Conservation (phyloP, 139 green algal species). For the Chlamydomonas schloesseri region DNA sequence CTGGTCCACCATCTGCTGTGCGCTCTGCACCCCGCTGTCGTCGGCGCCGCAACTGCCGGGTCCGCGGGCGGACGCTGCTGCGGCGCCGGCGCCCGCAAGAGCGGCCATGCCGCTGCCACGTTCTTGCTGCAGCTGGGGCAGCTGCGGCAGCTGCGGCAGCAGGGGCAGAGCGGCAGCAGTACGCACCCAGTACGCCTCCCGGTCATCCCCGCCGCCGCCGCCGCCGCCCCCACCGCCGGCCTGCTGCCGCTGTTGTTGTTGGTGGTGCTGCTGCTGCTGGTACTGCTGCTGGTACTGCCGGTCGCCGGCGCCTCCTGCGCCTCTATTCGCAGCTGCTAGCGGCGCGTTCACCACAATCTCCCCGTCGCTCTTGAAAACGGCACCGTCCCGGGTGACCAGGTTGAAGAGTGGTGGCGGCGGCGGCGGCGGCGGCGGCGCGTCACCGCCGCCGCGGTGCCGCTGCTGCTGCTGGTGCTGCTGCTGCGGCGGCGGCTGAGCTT, state of each 20-base stretch:
- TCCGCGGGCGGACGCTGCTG: too few species aligned
- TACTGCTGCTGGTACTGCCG: too few species aligned
- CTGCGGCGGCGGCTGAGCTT: too few species aligned
- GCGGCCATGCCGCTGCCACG: too few species aligned
- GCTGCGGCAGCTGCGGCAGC: not conserved
- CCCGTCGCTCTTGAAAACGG: slow-evolving; percentile 80
- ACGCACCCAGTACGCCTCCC: not conserved
- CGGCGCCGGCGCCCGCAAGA: too few species aligned
- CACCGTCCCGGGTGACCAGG: slow-evolving; percentile 49
- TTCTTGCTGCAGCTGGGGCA: not conserved
- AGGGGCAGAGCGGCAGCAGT: too few species aligned
- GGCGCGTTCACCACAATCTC: slow-evolving; percentile 65
- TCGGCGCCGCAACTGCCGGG: too few species aligned
- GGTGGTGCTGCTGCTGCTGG: not conserved
- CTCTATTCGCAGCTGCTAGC: too few species aligned
- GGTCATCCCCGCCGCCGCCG: not conserved
- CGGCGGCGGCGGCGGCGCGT: too few species aligned
- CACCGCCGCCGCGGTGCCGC: not conserved
- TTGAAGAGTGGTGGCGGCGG: not conserved
- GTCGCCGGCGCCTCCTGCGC: too few species aligned
- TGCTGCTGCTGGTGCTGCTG: not conserved
- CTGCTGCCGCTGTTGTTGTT: not conserved
- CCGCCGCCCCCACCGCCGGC: not conserved
- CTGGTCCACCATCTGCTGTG: too few species aligned
- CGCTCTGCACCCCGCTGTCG: too few species aligned